These are phyloP conservation scores for Solanum ahanhuiri DNA, from an alignment of 257 asterid genomes.

Conservation along the genomic window DNA sequence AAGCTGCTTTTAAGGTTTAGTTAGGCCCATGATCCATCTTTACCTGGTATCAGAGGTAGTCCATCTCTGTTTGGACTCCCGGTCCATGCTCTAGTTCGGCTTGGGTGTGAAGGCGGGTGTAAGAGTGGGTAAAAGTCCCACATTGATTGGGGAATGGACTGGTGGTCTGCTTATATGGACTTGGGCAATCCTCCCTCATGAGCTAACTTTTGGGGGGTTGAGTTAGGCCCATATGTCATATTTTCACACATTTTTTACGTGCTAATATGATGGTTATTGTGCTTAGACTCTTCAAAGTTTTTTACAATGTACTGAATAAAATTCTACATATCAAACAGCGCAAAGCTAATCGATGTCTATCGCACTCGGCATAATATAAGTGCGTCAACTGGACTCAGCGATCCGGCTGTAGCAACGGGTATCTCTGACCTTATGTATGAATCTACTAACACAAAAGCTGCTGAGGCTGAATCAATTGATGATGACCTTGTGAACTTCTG, in stretches of 20 bases:
- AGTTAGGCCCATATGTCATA: neutral
- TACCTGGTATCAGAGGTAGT: neutral
- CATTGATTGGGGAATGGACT: neutral
- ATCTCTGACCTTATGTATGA: conserved; percentile 95
- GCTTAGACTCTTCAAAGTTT: neutral
- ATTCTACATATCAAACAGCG: conserved; percentile 40
- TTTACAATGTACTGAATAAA: conserved; percentile 16
- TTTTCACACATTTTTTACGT: neutral
- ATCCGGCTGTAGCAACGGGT: conserved; percentile 97
- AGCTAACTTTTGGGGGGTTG: neutral
- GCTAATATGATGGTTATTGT: neutral
- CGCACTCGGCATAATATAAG: conserved; percentile 97
- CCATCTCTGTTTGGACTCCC: neutral
- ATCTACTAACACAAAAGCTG: conserved; percentile 51
- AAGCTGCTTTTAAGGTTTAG: neutral
- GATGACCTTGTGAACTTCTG: conserved; percentile 97
- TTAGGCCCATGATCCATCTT: neutral
- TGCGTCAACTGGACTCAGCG: conserved; percentile 89
- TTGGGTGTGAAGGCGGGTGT: neutral
- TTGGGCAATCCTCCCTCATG: neutral
- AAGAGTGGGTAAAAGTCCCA: neutral
- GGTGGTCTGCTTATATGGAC: neutral
- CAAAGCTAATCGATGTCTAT: conserved; percentile 87
- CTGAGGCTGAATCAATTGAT: conserved; percentile 77
- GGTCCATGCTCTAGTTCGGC: neutral